These are phyloP conservation scores for Jasminum sambac DNA, from an alignment of 257 asterid genomes.

Conservation along the genomic window DNA sequence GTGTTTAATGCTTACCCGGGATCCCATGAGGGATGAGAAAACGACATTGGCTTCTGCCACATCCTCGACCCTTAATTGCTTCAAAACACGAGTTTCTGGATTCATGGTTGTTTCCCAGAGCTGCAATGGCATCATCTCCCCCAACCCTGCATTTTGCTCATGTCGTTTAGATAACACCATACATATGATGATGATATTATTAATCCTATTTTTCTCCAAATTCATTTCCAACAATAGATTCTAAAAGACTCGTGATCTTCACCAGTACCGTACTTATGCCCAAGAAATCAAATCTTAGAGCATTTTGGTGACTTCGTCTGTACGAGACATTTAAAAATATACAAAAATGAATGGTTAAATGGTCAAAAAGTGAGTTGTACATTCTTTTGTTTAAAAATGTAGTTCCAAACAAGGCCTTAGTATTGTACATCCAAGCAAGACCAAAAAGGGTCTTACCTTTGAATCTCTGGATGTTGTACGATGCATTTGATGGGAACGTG, in stretches of 20 bases:
- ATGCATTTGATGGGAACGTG: constrained; percentile 86
- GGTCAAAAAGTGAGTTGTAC: no score
- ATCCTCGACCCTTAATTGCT: constrained; percentile 80
- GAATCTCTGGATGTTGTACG: constrained; percentile 94
- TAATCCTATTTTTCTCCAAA: no score
- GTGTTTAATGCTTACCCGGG: constrained; percentile 53
- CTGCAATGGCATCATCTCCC: constrained; percentile 99
- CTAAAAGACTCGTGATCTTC: no score
- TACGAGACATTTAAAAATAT: no score
- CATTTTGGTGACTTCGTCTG: no score
- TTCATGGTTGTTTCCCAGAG: constrained; percentile 97
- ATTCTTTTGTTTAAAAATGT: no score
- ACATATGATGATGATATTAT: not conserved
- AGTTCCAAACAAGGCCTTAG: no score
- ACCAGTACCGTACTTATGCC: no score
- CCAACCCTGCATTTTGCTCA: constrained; percentile 66
- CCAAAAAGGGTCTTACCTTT: constrained; percentile 50
- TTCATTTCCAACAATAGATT: no score
- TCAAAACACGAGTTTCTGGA: constrained; percentile 78
- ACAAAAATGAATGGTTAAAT: no score
- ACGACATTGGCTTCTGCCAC: constrained; percentile 83
- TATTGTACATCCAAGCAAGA: no score
- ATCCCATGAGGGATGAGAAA: constrained; percentile 96
- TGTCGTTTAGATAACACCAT: constrained; percentile 9
- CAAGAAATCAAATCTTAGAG: no score